These are phyloP conservation scores for Suhomyces emberorum DNA, from an alignment of 805 yeast genomes.

Conservation along the genomic window DNA sequence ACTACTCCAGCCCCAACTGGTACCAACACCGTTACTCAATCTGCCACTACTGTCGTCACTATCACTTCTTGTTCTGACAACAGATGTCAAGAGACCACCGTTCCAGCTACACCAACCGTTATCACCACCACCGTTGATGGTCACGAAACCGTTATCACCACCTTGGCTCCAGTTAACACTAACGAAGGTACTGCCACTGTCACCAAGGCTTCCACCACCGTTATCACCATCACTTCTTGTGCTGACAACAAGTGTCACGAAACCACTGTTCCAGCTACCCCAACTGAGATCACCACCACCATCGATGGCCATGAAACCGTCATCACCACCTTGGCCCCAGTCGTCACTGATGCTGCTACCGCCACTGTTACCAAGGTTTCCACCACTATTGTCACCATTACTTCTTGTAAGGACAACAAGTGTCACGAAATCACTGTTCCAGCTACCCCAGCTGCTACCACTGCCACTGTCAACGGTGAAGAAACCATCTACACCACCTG, in stretches of 20 bases:
- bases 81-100: conserved; percentile 23
- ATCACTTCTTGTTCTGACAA: conserved; percentile 21
- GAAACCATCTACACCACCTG: conserved; percentile 41
- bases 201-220: conserved; percentile 14
- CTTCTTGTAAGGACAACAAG: conserved; percentile 34
- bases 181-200: conserved; percentile 28
- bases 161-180: conserved; percentile 28
- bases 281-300: conserved; percentile 25
- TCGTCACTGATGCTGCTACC: conserved; percentile 21
- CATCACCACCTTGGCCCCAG: conserved; percentile 39
- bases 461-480: conserved; percentile 32
- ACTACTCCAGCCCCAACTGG: conserved; percentile 14
- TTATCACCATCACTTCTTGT: conserved; percentile 28
- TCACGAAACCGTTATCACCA: conserved; percentile 25
- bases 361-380: conserved; percentile 20
- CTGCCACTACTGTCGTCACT: conserved; percentile 18
- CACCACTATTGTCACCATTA: conserved; percentile 31
- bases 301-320: conserved; percentile 32
- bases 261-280: conserved; percentile 15
- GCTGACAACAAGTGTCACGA: conserved; percentile 24
- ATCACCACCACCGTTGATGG: conserved; percentile 21
- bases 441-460: conserved; percentile 16
- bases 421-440: conserved; percentile 21
- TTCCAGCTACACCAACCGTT: conserved; percentile 31
- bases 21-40: conserved; percentile 8